A percentile compares a stretch with the other conserved stretches of the same genome.
These are phyloP conservation scores for Piedraia hortae DNA, from an alignment of 2,329 filamentous ascomycete species.

Conservation along the genomic window DNA sequence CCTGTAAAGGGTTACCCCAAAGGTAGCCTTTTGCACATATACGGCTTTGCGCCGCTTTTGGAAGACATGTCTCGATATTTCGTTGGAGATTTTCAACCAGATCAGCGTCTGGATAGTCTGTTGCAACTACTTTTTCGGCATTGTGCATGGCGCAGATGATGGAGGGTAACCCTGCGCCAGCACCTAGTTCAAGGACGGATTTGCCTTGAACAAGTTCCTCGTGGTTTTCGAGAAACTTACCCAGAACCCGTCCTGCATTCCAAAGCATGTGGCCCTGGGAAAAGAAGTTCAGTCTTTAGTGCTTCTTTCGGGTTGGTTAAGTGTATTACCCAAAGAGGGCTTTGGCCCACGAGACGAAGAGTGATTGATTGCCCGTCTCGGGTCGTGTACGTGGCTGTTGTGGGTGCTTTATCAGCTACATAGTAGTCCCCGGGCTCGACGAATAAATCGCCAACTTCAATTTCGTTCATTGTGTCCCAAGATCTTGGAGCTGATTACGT, in stretches of 20 bases:
- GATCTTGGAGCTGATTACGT: no score
- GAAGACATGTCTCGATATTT: constrained; percentile 37
- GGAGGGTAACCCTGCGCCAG: constrained; percentile 51
- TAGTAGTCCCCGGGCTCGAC: constrained; percentile 60
- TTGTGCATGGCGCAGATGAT: constrained; percentile 49
- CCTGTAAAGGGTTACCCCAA: constrained; percentile 41
- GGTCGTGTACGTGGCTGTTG: constrained; percentile 42
- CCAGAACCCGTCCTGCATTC: constrained; percentile 61
- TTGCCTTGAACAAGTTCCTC: constrained; percentile 30
- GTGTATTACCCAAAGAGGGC: constrained; percentile 45
- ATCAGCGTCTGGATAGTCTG: constrained; percentile 67
- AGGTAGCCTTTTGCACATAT: constrained; percentile 37
- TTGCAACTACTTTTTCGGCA: constrained; percentile 41
- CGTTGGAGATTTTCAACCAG: constrained; percentile 53
- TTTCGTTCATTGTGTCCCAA: no score
- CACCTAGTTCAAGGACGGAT: constrained; percentile 68
- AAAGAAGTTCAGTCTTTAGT: not conserved
- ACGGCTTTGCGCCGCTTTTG: constrained; percentile 13
- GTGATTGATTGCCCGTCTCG: constrained; percentile 35
- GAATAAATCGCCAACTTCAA: no score
- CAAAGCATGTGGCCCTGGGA: constrained; percentile 54
- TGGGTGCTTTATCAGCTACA: constrained; percentile 47
- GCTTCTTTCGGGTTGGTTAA: not conserved
- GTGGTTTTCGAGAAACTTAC: constrained; percentile 52
- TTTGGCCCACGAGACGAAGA: constrained; percentile 60